These are phyloP conservation scores for Pseudogymnoascus sp. DNA, from an alignment of 2,329 filamentous ascomycete species.

Conservation along the genomic window DNA sequence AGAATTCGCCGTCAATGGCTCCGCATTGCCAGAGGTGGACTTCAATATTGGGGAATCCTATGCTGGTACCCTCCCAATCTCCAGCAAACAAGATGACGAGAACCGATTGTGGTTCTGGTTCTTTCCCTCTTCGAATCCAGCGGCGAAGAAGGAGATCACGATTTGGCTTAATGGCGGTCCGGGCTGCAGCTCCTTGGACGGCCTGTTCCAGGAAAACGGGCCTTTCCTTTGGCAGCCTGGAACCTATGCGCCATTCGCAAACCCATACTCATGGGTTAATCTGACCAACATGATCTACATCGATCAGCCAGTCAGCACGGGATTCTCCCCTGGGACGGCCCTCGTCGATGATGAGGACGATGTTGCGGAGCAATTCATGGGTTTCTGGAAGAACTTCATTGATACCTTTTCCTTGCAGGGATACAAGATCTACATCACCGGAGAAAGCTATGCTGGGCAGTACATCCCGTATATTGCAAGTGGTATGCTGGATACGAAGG, in stretches of 20 bases:
- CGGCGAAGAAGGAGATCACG: constrained; percentile 39
- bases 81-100: constrained; percentile 36
- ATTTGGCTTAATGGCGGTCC: constrained; percentile 61
- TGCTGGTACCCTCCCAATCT: constrained; percentile 44
- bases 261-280: constrained; percentile 48
- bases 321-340: constrained; percentile 48
- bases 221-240: constrained; percentile 29
- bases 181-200: constrained; percentile 52
- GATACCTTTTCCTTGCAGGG: constrained; percentile 48
- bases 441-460: constrained; percentile 54
- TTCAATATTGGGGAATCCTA: constrained; percentile 28
- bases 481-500: constrained; percentile 39
- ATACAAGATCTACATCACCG: constrained; percentile 56
- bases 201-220: constrained; percentile 51
- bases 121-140: constrained; percentile 43
- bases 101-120: constrained; percentile 48
- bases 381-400: constrained; percentile 57
- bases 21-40: constrained; percentile 23
- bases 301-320: constrained; percentile 40
- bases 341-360: constrained; percentile 45
- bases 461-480: constrained; percentile 41
- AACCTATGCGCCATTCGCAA: constrained; percentile 21
- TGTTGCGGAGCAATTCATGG: constrained; percentile 48
- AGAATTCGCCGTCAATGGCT: constrained; percentile 26
- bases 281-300: constrained; percentile 44